These are phyloP conservation scores for Phytophthora pluvialis DNA, from an alignment of 352 stramenopile species.

Conservation along the genomic window DNA sequence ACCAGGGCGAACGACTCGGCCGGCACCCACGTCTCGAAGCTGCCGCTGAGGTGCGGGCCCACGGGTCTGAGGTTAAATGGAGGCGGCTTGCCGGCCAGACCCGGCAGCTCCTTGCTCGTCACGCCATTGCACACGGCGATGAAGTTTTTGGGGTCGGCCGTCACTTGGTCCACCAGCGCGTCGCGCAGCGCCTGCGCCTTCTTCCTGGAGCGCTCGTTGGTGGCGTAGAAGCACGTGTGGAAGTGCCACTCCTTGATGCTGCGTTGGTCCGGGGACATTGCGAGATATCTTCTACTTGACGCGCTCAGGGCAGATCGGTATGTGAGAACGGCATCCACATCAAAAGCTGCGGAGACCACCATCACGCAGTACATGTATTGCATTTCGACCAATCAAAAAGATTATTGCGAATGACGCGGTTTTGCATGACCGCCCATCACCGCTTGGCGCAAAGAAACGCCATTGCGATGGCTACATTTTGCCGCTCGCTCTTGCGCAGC, in stretches of 20 bases:
- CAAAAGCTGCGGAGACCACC: neutral
- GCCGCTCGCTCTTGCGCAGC: neutral
- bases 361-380: conserved; percentile 4
- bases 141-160: conserved; percentile 51
- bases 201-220: conserved; percentile 43
- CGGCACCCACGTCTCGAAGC: conserved; percentile 76
- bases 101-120: conserved; percentile 41
- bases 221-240: conserved; percentile 72
- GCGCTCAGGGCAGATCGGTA: neutral
- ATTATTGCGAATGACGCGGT: conserved; percentile 22
- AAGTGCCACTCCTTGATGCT: conserved; percentile 80
- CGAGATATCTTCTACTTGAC: neutral
- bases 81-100: conserved; percentile 35
- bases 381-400: conserved; percentile 22
- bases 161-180: conserved; percentile 53
- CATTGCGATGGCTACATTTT: conserved; percentile 13
- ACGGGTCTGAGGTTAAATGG: conserved; percentile 65
- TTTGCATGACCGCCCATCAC: conserved; percentile 24
- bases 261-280: conserved; percentile 22
- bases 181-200: conserved; percentile 54
- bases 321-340: conserved; percentile 1
- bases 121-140: conserved; percentile 66
- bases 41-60: conserved; percentile 66
- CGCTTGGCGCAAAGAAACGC: conserved; percentile 20
- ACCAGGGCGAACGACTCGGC: conserved; percentile 61